These are phyloP conservation scores for Gnetum montanum DNA, from an alignment of 75 land plant genomes.

Conservation along the genomic window DNA sequence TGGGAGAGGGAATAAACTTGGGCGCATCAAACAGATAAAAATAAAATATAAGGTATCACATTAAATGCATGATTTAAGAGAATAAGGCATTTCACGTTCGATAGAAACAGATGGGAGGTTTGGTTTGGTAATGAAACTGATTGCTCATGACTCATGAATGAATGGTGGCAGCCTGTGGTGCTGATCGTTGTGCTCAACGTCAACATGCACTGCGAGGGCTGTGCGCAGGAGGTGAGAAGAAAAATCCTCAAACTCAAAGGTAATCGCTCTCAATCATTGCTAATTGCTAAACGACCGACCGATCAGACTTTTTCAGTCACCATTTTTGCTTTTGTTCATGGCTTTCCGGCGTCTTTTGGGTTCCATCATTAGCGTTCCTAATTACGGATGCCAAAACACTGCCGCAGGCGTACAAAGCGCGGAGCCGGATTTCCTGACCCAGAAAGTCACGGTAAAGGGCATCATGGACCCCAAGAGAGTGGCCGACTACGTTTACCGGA, in stretches of 20 bases:
- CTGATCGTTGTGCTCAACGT: constrained; percentile 13
- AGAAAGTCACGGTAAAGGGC: constrained; percentile 52
- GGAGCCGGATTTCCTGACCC: constrained; percentile 38
- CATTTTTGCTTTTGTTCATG: neutral
- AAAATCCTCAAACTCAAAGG: constrained; percentile 9
- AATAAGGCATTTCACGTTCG: too few species aligned
- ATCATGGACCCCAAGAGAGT: constrained; percentile 47
- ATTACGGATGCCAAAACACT: too few species aligned
- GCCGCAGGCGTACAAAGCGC: constrained; percentile 51
- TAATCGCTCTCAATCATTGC: too few species aligned
- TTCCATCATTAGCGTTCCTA: neutral
- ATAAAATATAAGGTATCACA: too few species aligned
- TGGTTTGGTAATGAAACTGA: neutral
- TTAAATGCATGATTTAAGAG: too few species aligned
- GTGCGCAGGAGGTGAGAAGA: constrained; percentile 4
- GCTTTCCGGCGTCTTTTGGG: neutral
- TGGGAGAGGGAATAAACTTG: too few species aligned
- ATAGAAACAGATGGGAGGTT: too few species aligned
- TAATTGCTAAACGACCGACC: neutral
- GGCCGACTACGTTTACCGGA: constrained; percentile 48
- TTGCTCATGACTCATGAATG: too few species aligned
- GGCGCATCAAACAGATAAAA: too few species aligned
- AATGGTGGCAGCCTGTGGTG: constrained; percentile 5
- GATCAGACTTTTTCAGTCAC: neutral
- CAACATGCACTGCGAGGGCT: constrained; percentile 11